Percentiles rank a stretch among this genome's conserved stretches.
These are phyloP conservation scores for Tricladium varicosporioides DNA, from an alignment of 2,329 filamentous ascomycete species.

Conservation along the genomic window DNA sequence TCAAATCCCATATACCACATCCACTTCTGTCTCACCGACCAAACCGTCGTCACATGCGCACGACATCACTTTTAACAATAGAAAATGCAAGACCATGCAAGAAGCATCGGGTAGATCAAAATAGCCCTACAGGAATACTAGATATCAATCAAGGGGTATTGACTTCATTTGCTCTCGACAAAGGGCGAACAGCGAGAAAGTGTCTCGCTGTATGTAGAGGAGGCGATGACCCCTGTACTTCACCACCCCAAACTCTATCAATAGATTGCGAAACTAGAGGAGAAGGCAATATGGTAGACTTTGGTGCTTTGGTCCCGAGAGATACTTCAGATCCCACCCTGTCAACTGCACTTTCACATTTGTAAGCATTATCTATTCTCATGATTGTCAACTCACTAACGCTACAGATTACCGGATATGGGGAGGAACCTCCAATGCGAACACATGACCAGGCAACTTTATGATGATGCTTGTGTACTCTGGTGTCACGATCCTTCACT, in stretches of 20 bases:
- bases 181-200: neutral
- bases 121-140: neutral
- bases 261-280: neutral
- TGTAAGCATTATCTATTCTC: neutral
- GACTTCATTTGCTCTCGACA: neutral
- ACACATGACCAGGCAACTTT: neutral
- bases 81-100: neutral
- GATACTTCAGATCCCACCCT: neutral
- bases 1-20: neutral
- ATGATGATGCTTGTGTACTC: neutral
- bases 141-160: neutral
- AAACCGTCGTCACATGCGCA: neutral
- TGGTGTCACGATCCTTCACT: neutral
- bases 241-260: neutral
- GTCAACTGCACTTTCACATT: neutral
- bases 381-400: neutral
- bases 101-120: neutral
- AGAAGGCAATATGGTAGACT: neutral
- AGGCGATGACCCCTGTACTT: neutral
- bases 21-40: neutral
- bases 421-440: neutral
- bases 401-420: neutral
- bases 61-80: neutral
- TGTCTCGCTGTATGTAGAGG: neutral
- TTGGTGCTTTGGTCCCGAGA: neutral